These are phyloP conservation scores for Yamadazyma siamensis DNA, from an alignment of 1,139 yeast species.

Conservation along the genomic window DNA sequence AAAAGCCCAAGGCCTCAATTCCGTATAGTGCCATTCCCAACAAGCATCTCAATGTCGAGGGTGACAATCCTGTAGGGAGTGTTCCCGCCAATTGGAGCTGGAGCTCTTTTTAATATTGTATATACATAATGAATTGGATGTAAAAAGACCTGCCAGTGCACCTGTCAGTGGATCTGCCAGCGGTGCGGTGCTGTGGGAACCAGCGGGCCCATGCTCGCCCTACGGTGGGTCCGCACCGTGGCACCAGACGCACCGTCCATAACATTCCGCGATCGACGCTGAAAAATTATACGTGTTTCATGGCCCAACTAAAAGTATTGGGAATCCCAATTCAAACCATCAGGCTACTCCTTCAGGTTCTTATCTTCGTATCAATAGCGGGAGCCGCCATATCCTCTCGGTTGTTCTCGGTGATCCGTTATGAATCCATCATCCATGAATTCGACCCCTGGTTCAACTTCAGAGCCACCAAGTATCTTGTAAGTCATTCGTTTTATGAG, in stretches of 20 bases:
- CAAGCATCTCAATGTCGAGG: conserved; percentile 3
- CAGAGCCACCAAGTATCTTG: conserved; percentile 90
- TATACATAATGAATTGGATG: no score
- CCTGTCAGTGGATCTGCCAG: background rate
- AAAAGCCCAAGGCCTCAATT: background rate
- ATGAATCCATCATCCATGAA: conserved; percentile 96
- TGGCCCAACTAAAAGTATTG: conserved; percentile 22
- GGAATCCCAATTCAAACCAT: conserved; percentile 41
- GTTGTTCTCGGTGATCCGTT: conserved; percentile 73
- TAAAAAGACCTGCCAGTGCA: no score
- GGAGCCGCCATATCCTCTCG: conserved; percentile 92
- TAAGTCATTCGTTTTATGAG: conserved; percentile 78
- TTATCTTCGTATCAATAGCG: conserved; percentile 68
- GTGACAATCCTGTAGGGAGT: conserved; percentile 21
- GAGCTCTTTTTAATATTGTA: conserved; percentile 24
- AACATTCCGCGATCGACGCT: background rate
- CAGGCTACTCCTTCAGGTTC: conserved; percentile 53
- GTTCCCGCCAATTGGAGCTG: conserved; percentile 81
- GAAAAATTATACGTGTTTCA: conserved; percentile 1
- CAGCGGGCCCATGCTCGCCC: background rate
- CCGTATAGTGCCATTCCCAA: conserved; percentile 3
- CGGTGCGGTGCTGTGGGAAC: background rate
- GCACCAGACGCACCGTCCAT: background rate
- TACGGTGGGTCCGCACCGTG: background rate
- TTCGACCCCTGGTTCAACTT: conserved; percentile 99